Conservation (phyloP, 139 green algal species). For the Haematococcus sp. region DNA sequence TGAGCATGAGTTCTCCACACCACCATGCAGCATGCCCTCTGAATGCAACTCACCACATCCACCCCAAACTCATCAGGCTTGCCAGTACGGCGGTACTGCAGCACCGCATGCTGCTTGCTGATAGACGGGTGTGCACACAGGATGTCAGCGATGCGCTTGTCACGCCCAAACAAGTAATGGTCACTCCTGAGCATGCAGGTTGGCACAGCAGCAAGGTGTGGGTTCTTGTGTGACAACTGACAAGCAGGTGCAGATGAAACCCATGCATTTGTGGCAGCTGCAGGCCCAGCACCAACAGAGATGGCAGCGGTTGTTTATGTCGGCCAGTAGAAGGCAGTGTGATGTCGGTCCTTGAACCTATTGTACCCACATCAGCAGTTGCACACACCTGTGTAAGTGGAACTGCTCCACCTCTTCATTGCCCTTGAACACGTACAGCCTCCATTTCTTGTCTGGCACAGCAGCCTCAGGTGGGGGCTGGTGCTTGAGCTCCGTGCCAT, state of each 20-base stretch:
- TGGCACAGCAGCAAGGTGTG: too few species aligned
- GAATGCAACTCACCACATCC: slow-evolving; percentile 5
- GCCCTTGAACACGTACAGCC: slow-evolving; percentile 94
- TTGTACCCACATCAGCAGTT: neutral
- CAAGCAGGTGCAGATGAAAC: too few species aligned
- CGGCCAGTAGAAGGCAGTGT: too few species aligned
- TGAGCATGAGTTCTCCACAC: too few species aligned
- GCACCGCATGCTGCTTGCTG: slow-evolving; percentile 94
- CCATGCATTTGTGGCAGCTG: too few species aligned
- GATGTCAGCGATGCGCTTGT: slow-evolving; percentile 84
- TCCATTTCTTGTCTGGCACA: slow-evolving; percentile 76
- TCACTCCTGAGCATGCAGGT: slow-evolving; percentile 31
- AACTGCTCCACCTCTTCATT: slow-evolving; percentile 35
- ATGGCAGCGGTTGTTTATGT: neutral
- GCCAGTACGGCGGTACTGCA: slow-evolving; percentile 63
- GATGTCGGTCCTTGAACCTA: too few species aligned
- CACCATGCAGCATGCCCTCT: too few species aligned
- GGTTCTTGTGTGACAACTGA: too few species aligned
- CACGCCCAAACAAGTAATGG: slow-evolving; percentile 91
- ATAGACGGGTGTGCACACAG: slow-evolving; percentile 94
- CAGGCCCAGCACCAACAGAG: neutral
- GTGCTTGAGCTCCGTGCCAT: slow-evolving; percentile 72
- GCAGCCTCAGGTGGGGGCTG: slow-evolving; percentile 73
- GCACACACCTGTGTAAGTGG: slow-evolving; percentile 57
- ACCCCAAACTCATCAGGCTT: slow-evolving; percentile 15